These are phyloP conservation scores for Vigna hirtella DNA, from an alignment of 306 rosid species.

Conservation along the genomic window DNA sequence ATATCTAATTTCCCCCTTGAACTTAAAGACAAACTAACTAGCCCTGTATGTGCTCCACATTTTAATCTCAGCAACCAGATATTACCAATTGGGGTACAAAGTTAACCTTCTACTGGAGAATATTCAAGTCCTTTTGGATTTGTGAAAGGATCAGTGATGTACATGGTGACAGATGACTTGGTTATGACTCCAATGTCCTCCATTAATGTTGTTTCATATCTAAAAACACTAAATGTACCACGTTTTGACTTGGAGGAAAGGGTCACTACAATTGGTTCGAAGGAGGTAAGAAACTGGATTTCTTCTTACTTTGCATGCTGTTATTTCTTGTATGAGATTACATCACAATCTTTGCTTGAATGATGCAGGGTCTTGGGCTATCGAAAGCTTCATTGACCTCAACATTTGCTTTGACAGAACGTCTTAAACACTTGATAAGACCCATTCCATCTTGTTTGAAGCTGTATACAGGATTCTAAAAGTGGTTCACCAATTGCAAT, in stretches of 20 bases:
- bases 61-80: background rate
- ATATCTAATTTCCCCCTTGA: background rate
- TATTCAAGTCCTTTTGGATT: background rate
- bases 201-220: too few relatives aligned
- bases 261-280: too few relatives aligned
- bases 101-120: background rate
- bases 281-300: background rate
- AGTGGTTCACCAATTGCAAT: background rate
- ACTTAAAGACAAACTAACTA: background rate
- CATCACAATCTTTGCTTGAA: background rate
- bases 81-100: constrained; percentile 20
- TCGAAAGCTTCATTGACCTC: constrained; percentile 4
- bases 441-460: background rate
- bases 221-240: too few relatives aligned
- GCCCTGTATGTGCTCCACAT: background rate
- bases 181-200: background rate
- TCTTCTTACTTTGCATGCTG: background rate
- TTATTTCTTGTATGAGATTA: background rate
- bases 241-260: too few relatives aligned
- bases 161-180: constrained; percentile 44
- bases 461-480: too few relatives aligned
- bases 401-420: constrained; percentile 6
- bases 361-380: background rate
- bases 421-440: background rate
- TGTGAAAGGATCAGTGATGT: background rate